phyloP scores from a whole-genome alignment of 2,329 filamentous ascomycete species.

The Penicillium hordei region DNA sequence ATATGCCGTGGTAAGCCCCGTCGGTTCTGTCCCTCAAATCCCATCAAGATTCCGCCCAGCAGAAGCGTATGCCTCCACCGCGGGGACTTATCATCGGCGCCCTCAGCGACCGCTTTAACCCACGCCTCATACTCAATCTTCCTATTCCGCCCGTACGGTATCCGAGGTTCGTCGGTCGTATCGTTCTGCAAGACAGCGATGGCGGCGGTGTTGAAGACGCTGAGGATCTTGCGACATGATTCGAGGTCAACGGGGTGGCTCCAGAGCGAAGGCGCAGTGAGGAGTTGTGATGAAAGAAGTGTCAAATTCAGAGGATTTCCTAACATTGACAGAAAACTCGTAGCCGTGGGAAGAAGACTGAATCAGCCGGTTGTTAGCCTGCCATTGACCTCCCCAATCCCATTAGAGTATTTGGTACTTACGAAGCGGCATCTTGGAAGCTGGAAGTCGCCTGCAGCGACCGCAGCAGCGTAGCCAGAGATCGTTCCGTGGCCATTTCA shows the following conservation, averaged over 20 bases:
- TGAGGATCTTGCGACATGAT: slow-evolving; percentile 57
- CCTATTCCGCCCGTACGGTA: slow-evolving; percentile 47
- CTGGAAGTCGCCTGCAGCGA: slow-evolving; percentile 60
- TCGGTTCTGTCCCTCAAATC: slow-evolving; percentile 65
- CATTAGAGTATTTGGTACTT: slow-evolving; percentile 20
- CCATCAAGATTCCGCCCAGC: slow-evolving; percentile 74
- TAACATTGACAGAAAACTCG: slow-evolving; percentile 49
- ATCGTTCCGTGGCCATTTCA: slow-evolving; percentile 60
- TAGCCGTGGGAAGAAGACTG: slow-evolving; percentile 56
- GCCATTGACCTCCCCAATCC: slow-evolving; percentile 13
- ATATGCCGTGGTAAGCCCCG: slow-evolving; percentile 64
- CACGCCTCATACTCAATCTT: slow-evolving; percentile 57
- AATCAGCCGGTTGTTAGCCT: slow-evolving; percentile 8
- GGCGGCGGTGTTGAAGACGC: slow-evolving; percentile 62
- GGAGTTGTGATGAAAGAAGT: slow-evolving; percentile 59
- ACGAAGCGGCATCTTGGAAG: slow-evolving; percentile 61
- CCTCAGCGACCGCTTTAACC: slow-evolving; percentile 58
- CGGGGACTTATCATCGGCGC: slow-evolving; percentile 61
- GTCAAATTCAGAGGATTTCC: slow-evolving; percentile 63
- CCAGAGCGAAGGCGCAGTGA: slow-evolving; percentile 61
- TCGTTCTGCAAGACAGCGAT: slow-evolving; percentile 55
- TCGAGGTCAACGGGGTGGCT: slow-evolving; percentile 54
- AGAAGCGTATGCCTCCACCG: slow-evolving; percentile 85
- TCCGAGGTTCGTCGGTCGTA: slow-evolving; percentile 35
- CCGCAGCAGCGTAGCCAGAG: slow-evolving; percentile 59